Conservation (phyloP, 768 basidiomycete genomes). For the Agaricus blazei region DNA sequence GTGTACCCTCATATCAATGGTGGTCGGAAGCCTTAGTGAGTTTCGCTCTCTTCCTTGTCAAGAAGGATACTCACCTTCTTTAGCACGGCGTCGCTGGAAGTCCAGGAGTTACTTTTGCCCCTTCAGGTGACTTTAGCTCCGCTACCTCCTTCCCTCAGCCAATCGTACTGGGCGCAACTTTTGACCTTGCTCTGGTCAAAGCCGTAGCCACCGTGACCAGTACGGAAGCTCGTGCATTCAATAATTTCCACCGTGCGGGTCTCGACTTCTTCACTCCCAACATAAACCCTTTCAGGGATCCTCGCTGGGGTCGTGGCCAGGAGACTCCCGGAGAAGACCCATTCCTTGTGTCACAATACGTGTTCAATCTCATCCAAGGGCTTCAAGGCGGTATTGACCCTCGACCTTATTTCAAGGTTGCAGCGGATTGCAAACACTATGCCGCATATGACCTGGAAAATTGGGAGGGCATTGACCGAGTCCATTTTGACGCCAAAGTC, state of each 20-base stretch:
- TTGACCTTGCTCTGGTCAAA: conserved; percentile 49
- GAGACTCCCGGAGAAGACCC: conserved; percentile 62
- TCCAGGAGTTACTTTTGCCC: conserved; percentile 46
- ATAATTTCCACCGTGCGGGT: conserved; percentile 47
- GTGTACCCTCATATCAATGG: conserved; percentile 55
- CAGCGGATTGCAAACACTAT: conserved; percentile 58
- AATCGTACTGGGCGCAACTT: conserved; percentile 48
- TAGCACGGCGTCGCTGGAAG: conserved; percentile 53
- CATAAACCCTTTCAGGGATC: conserved; percentile 55
- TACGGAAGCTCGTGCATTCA: conserved; percentile 55
- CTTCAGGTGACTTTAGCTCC: conserved; percentile 46
- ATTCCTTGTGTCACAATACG: conserved; percentile 47
- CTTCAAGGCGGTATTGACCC: conserved; percentile 57
- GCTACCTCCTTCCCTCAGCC: conserved; percentile 58
- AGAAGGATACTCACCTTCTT: neutral
- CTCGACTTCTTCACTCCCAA: conserved; percentile 57
- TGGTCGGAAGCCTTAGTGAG: conserved; percentile 56
- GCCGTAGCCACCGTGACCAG: conserved; percentile 45
- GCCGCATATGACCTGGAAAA: conserved; percentile 55
- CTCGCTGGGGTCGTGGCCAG: conserved; percentile 59
- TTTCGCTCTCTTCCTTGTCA: neutral
- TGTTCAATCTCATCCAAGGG: conserved; percentile 47
- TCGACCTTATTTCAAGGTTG: conserved; percentile 42
- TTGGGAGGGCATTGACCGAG: conserved; percentile 47
- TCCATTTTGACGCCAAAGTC: conserved; percentile 47